A percentile compares a stretch with the other conserved stretches of the same genome.
Evolutionary conservation across 2,329 filamentous ascomycete species (phyloP).

Genomic region (Parastagonospora avenae): DNA sequence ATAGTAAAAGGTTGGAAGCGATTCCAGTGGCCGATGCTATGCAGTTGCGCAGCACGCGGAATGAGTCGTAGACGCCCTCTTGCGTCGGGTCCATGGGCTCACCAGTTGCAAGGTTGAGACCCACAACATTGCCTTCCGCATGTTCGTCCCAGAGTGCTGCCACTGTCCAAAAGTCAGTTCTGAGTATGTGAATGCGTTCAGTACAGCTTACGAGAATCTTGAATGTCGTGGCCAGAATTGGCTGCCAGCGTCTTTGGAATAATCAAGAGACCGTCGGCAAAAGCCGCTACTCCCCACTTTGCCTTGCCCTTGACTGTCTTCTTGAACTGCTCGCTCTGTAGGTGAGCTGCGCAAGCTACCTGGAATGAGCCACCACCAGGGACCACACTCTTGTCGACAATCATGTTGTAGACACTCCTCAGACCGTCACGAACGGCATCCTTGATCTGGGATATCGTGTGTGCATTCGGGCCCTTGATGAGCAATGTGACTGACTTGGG

Average conservation of each 20-base stretch:
- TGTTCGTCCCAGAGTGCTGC: conserved; percentile 86
- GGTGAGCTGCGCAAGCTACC: conserved; percentile 84
- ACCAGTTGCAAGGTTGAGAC: conserved; percentile 83
- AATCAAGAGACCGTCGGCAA: conserved; percentile 90
- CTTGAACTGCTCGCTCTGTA: conserved; percentile 83
- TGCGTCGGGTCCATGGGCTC: conserved; percentile 94
- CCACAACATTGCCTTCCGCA: conserved; percentile 81
- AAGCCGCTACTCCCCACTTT: conserved; percentile 92
- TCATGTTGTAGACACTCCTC: conserved; percentile 98
- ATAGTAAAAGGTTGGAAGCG: conserved; percentile 90
- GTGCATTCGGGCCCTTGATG: conserved; percentile 96
- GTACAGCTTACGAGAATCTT: conserved; percentile 80
- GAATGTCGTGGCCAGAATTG: conserved; percentile 94
- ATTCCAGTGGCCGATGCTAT: conserved; percentile 94
- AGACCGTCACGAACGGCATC: conserved; percentile 95
- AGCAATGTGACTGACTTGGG: conserved; percentile 96
- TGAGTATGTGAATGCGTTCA: not conserved
- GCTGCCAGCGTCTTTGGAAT: conserved; percentile 97
- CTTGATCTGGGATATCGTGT: conserved; percentile 96
- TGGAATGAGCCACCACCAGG: conserved; percentile 96
- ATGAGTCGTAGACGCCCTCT: conserved; percentile 93
- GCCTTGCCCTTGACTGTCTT: conserved; percentile 97
- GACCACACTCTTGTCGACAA: conserved; percentile 95
- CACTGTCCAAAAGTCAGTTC: conserved; percentile 58
- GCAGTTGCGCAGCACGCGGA: conserved; percentile 90